Evolutionary conservation across 495 filamentous ascomycete genomes (phyloP).

Genomic region (Annulohypoxylon bovei): DNA sequence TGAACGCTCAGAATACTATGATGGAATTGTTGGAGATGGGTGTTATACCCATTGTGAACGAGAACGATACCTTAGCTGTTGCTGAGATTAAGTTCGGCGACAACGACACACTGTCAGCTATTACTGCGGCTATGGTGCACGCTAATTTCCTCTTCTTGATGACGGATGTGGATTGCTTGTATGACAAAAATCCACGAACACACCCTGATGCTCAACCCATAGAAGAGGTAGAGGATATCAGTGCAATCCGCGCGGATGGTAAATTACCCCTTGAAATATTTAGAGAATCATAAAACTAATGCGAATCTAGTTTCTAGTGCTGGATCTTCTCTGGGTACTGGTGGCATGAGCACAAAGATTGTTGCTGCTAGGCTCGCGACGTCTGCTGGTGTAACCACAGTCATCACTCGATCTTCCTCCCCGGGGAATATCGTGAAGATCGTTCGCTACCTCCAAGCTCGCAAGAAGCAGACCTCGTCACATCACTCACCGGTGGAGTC

Average conservation of each 20-base stretch:
- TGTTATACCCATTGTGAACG: slow-evolving; percentile 97
- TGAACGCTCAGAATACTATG: slow-evolving; percentile 95
- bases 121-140: slow-evolving; percentile 96
- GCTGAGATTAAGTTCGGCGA: slow-evolving; percentile 99
- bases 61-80: slow-evolving; percentile 96
- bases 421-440: slow-evolving; percentile 93
- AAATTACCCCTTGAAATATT: slow-evolving; percentile 4
- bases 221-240: slow-evolving; percentile 91
- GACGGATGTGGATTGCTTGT: slow-evolving; percentile 98
- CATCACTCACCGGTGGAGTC: slow-evolving; percentile 37
- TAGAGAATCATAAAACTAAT: not conserved
- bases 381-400: slow-evolving; percentile 92
- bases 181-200: slow-evolving; percentile 91
- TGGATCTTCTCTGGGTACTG: slow-evolving; percentile 90
- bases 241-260: slow-evolving; percentile 83
- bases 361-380: slow-evolving; percentile 93
- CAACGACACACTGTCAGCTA: slow-evolving; percentile 96
- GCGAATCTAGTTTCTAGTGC: slow-evolving; percentile 74
- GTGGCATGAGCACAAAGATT: slow-evolving; percentile 98
- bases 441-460: slow-evolving; percentile 78
- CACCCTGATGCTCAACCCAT: slow-evolving; percentile 88
- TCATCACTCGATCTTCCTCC: slow-evolving; percentile 90
- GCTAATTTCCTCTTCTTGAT: slow-evolving; percentile 97
- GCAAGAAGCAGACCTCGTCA: slow-evolving; percentile 50
- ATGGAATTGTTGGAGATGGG: slow-evolving; percentile 91